Evolutionary conservation across 371 early-diverging fungal genomes (phyloP).

Genomic region (Syncephalis fuscata): DNA sequence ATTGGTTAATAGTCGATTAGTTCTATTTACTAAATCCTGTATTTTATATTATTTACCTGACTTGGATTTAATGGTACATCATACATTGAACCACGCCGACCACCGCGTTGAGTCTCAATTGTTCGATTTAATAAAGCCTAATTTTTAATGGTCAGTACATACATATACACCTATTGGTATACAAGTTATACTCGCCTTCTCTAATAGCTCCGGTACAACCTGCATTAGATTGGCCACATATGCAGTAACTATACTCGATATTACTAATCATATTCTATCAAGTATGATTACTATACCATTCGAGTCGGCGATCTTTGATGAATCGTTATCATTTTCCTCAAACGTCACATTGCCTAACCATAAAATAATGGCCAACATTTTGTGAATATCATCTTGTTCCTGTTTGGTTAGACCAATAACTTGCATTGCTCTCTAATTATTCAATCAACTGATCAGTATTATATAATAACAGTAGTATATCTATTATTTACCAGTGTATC

Average conservation of each 20-base stretch:
- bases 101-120: conserved; percentile 69
- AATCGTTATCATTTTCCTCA: conserved; percentile 42
- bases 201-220: conserved; percentile 35
- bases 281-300: conserved; percentile 44
- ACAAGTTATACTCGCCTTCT: conserved; percentile 15
- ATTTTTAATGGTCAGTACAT: background rate
- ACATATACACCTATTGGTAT: background rate
- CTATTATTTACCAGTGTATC: conserved; percentile 41
- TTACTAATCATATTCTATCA: too few species aligned
- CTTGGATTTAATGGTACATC: conserved; percentile 63
- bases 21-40: background rate
- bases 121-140: conserved; percentile 41
- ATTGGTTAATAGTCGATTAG: background rate
- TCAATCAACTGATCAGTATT: background rate
- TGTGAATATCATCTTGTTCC: conserved; percentile 65
- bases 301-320: conserved; percentile 38
- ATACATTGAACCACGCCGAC: conserved; percentile 60
- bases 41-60: conserved; percentile 18
- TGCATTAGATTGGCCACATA: conserved; percentile 55
- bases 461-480: background rate
- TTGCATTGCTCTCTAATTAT: conserved; percentile 49
- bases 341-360: conserved; percentile 74
- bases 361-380: conserved; percentile 62
- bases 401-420: conserved; percentile 52
- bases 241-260: too few species aligned